phyloP scores from a whole-genome alignment of 129 eudicot genomes.

The Solidago caesia region DNA sequence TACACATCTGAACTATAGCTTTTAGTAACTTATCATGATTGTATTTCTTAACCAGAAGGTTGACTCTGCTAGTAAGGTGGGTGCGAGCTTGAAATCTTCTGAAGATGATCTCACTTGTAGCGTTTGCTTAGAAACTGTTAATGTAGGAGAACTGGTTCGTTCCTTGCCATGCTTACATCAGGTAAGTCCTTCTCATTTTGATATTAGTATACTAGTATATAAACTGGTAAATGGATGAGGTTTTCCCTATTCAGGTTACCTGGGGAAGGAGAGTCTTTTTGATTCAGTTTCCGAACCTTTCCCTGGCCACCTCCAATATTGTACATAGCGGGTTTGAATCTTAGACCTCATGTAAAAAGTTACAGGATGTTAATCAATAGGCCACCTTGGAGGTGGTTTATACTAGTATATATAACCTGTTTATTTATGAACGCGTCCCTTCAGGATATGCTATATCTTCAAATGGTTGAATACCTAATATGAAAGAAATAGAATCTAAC shows the following conservation, averaged over 20 bases:
- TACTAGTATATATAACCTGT: neutral
- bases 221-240: neutral
- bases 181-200: conserved; percentile 29
- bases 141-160: conserved; percentile 74
- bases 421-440: neutral
- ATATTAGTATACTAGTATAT: neutral
- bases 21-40: neutral
- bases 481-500: neutral
- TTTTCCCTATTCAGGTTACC: too few relatives aligned
- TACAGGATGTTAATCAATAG: too few relatives aligned
- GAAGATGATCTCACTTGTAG: conserved; percentile 90
- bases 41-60: conserved; percentile 52
- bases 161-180: conserved; percentile 95
- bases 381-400: neutral
- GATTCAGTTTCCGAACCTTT: too few relatives aligned
- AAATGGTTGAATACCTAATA: neutral
- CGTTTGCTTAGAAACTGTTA: conserved; percentile 94
- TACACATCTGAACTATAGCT: neutral
- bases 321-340: too few relatives aligned
- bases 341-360: too few relatives aligned
- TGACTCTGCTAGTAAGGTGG: conserved; percentile 39
- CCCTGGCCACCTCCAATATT: too few relatives aligned
- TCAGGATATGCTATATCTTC: neutral
- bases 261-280: too few relatives aligned
- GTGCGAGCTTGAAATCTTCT: conserved; percentile 40